A percentile compares a stretch with the other conserved stretches of the same genome.
Conservation (phyloP, 1,284 basidiomycete genomes). For the Agaricales sp. region DNA sequence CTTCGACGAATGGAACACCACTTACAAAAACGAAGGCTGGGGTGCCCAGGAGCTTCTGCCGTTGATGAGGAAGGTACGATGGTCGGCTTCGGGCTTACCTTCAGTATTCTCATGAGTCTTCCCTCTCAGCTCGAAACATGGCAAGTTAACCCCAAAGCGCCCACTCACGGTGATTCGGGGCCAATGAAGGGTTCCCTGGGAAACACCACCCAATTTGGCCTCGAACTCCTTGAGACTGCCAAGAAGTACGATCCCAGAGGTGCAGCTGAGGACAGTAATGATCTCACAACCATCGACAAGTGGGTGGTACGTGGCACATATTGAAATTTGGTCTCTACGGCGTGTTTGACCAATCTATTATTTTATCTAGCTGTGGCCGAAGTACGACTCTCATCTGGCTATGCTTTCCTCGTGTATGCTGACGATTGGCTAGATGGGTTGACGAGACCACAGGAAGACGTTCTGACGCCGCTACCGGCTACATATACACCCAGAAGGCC, state of each 20-base stretch:
- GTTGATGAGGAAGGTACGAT: slow-evolving; percentile 1
- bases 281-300: slow-evolving; percentile 26
- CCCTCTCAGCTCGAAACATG: background rate
- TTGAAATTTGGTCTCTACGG: background rate
- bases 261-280: slow-evolving; percentile 32
- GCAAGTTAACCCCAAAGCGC: background rate
- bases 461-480: slow-evolving; percentile 46
- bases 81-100: background rate
- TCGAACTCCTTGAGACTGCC: slow-evolving; percentile 35
- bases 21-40: background rate
- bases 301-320: slow-evolving; percentile 34
- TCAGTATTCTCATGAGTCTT: background rate
- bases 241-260: slow-evolving; percentile 33
- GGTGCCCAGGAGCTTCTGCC: background rate
- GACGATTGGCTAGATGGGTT: slow-evolving; percentile 30
- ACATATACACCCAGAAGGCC: slow-evolving; percentile 39
- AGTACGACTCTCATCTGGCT: slow-evolving; percentile 6
- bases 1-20: background rate
- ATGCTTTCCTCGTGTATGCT: background rate
- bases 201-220: slow-evolving; percentile 23
- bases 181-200: slow-evolving; percentile 17
- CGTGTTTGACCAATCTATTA: slow-evolving; percentile 1
- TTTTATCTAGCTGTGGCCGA: slow-evolving; percentile 25
- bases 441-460: slow-evolving; percentile 40
- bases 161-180: slow-evolving; percentile 37